Evolutionary conservation across 2,329 filamentous ascomycete species (phyloP).

Genomic region (Epichloe festucae): DNA sequence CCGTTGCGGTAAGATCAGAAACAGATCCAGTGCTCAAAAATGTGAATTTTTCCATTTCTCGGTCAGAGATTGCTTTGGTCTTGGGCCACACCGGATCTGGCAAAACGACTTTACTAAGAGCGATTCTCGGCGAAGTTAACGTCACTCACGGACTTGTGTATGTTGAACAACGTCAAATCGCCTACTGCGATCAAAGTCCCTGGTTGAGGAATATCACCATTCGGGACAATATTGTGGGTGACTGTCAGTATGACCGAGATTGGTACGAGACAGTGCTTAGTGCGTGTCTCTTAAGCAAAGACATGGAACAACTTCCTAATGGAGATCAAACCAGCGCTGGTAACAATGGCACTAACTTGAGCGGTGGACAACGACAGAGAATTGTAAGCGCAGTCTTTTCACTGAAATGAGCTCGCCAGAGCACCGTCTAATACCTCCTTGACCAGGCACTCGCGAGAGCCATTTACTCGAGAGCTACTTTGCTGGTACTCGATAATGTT

Average conservation of each 20-base stretch:
- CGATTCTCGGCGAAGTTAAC: slow-evolving; percentile 6
- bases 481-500: background rate
- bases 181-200: background rate
- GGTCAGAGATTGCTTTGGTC: slow-evolving; percentile 3
- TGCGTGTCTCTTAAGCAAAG: slow-evolving; percentile 12
- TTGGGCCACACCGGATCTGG: slow-evolving; percentile 15
- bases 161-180: background rate
- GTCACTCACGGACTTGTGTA: slow-evolving; percentile 6
- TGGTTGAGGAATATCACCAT: slow-evolving; percentile 14
- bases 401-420: background rate
- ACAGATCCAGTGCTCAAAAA: slow-evolving; percentile 16
- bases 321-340: slow-evolving; percentile 20
- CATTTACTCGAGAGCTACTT: slow-evolving; percentile 20
- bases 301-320: slow-evolving; percentile 15
- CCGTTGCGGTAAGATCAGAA: slow-evolving; percentile 24
- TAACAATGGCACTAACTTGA: slow-evolving; percentile 21
- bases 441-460: slow-evolving; percentile 25
- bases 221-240: slow-evolving; percentile 14
- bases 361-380: slow-evolving; percentile 24
- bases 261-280: slow-evolving; percentile 9
- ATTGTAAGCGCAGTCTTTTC: slow-evolving; percentile 12
- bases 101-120: slow-evolving; percentile 6
- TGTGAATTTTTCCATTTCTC: slow-evolving; percentile 1
- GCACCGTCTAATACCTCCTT: background rate
- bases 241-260: slow-evolving; percentile 4